Evolutionary conservation across 2,329 filamentous ascomycete genomes (phyloP), one percentile per base, ranked within the genome.

Genomic region (Lachnellula subtilissima): DNA sequence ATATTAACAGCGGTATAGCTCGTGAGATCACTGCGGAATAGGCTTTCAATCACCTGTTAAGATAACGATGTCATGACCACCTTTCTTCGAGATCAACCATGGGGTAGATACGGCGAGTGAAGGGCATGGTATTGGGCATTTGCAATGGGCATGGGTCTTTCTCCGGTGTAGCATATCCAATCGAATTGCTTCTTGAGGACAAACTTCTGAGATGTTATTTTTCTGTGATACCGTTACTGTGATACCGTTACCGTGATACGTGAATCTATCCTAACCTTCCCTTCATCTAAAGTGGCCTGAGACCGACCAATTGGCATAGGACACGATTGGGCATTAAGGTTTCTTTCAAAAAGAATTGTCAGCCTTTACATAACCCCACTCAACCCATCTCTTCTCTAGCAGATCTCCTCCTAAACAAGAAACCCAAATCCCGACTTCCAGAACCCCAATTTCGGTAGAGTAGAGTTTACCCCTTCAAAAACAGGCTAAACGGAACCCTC

Each of bases 11-110:
- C 15, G 8, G 28, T 17, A 58, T 66, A 86, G 83, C 83, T 74
- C 82, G 83, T 72, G 83, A 81, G 70, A 78, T 85, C 67, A 78
- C 77, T 67, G 72, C 80, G 62, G 73, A 75, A 62, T 74, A 74
- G 60, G 65, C 48, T 50, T 61, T 42, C 52, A 59, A 40, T 58
- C 59, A 54, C 56, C 56, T 51, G 48, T 28, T 28, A 7, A 28
- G 28, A 28, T 7, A 55, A 68, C 62, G 65, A 68, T 67, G 58
- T 67, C 64, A 69, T 60, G 64, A 65, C 62, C 61, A 61, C 59
- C 61, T 65, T 60, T 61, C 57, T 64, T 64, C 65, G 54, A 62
- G 59, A 62, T 65, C 63, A 56, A 64, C 58, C 57, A 52, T 54
- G 61, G 59, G 60, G 55, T 62, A 60, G 62, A 65, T 60, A 50